phyloP scores from a whole-genome alignment of 495 filamentous ascomycete genomes.

The Aspergillus biplanus region DNA sequence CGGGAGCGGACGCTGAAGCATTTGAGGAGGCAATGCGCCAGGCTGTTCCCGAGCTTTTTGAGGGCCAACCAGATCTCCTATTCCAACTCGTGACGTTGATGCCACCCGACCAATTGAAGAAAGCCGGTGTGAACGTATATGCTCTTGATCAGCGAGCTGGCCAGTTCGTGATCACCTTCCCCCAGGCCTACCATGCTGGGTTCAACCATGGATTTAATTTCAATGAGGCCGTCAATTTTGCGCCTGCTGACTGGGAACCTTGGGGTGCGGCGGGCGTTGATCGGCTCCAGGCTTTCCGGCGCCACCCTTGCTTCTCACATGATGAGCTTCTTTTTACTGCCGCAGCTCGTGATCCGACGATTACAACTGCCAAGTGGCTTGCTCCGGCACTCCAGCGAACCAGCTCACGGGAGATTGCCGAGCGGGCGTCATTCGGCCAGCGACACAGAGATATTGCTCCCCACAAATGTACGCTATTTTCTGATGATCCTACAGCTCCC shows the following conservation, averaged over 20 bases:
- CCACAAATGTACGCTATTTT: slow-evolving; percentile 51
- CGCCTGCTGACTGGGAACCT: slow-evolving; percentile 94
- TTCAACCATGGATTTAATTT: slow-evolving; percentile 99
- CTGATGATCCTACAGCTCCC: slow-evolving; percentile 28
- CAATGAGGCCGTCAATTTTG: slow-evolving; percentile 99
- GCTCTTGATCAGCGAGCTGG: slow-evolving; percentile 93
- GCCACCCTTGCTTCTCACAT: slow-evolving; percentile 95
- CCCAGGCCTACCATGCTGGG: slow-evolving; percentile 88
- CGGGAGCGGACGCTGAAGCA: slow-evolving; percentile 86
- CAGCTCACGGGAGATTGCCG: slow-evolving; percentile 68
- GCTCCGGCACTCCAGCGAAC: slow-evolving; percentile 83
- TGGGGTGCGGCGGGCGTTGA: slow-evolving; percentile 86
- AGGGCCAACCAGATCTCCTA: slow-evolving; percentile 93
- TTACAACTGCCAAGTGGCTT: slow-evolving; percentile 94
- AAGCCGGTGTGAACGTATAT: slow-evolving; percentile 90
- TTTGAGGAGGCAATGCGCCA: slow-evolving; percentile 95
- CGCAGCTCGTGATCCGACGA: slow-evolving; percentile 74
- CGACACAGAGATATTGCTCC: slow-evolving; percentile 61
- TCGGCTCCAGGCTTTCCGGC: slow-evolving; percentile 82
- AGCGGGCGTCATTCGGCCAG: slow-evolving; percentile 67
- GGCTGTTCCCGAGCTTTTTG: slow-evolving; percentile 94
- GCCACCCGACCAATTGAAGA: slow-evolving; percentile 91
- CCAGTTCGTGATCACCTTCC: slow-evolving; percentile 94
- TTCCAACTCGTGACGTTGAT: slow-evolving; percentile 97
- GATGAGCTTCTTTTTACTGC: slow-evolving; percentile 95